Evolutionary conservation across 129 eudicot species (phyloP).

Genomic region (Centrapalus pauciflorus): DNA sequence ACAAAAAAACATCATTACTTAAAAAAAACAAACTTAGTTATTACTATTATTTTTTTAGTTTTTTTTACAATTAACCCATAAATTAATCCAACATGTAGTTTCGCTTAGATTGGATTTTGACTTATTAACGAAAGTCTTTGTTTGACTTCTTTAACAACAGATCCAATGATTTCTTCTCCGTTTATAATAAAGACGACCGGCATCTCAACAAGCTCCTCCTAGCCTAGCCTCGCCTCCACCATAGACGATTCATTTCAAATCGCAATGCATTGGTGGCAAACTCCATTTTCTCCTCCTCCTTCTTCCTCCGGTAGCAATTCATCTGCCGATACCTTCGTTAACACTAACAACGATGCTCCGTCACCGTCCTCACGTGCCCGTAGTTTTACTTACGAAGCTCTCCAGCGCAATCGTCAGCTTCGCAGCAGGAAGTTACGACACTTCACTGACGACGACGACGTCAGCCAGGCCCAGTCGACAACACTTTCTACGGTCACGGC

Average conservation of each 20-base stretch:
- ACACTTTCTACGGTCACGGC: conserved; percentile 22
- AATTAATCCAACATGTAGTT: too few relatives aligned
- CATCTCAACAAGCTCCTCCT: not conserved
- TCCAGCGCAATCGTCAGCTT: conserved; percentile 3
- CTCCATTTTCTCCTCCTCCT: conserved; percentile 15
- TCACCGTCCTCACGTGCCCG: not conserved
- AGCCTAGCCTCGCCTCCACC: not conserved
- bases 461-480: not conserved
- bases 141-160: too few relatives aligned
- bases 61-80: too few relatives aligned
- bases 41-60: too few relatives aligned
- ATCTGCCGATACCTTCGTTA: conserved; percentile 3
- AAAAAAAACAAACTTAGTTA: too few relatives aligned
- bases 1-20: too few relatives aligned
- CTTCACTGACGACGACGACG: conserved; percentile 14
- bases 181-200: too few relatives aligned
- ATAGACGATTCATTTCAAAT: not conserved
- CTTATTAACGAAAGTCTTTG: too few relatives aligned
- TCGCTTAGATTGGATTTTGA: too few relatives aligned
- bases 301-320: conserved; percentile 14
- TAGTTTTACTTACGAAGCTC: not conserved
- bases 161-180: too few relatives aligned
- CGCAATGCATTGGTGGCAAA: conserved; percentile 49
- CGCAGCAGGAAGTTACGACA: conserved; percentile 30
- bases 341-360: not conserved